Conservation (phyloP, 257 asterid species). For the Solanum tarijense region DNA sequence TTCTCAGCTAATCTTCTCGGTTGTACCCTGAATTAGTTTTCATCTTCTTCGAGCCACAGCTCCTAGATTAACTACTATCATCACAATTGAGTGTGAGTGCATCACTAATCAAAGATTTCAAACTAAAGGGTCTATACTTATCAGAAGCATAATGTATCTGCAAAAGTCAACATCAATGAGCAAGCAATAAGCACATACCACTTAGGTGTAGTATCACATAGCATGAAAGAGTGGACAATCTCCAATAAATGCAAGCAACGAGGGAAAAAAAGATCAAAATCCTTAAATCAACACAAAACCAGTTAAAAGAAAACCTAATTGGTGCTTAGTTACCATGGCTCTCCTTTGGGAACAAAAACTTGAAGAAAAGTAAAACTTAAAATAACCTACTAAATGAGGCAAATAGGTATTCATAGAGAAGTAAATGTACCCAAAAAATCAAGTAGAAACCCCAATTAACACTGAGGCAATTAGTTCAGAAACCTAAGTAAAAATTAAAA, state of each 20-base stretch:
- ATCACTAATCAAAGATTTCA: slow-evolving; percentile 60
- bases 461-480: neutral
- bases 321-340: neutral
- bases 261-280: neutral
- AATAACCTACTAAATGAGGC: neutral
- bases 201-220: neutral
- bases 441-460: neutral
- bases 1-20: no score
- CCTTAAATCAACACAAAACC: neutral
- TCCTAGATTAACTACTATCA: no score
- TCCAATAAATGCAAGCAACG: neutral
- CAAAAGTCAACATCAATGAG: slow-evolving; percentile 12
- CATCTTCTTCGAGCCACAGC: no score
- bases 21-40: no score
- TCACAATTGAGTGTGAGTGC: no score
- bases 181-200: slow-evolving; percentile 4
- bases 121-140: slow-evolving; percentile 38
- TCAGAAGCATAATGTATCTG: slow-evolving; percentile 64
- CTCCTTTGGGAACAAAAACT: neutral
- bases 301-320: neutral
- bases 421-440: neutral
- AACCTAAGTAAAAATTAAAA: neutral
- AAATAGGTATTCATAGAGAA: neutral
- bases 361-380: neutral
- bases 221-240: neutral